These are phyloP conservation scores for Podaxis sp. DNA, from an alignment of 768 basidiomycete genomes.

Conservation along the genomic window DNA sequence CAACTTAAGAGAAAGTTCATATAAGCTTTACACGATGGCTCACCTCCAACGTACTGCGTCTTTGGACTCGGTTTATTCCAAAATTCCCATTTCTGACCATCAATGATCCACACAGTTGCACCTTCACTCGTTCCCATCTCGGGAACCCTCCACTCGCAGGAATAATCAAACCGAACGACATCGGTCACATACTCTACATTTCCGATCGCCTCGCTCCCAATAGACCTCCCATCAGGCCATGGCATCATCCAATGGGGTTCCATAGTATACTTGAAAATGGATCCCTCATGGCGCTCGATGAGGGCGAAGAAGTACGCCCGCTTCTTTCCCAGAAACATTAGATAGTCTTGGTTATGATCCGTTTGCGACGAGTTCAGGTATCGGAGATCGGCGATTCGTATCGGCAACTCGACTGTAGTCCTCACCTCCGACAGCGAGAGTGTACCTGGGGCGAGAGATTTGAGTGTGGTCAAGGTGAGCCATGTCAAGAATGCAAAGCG, in stretches of 20 bases:
- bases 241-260: background rate
- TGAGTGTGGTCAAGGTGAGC: background rate
- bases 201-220: background rate
- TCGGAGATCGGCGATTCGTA: background rate
- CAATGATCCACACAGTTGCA: background rate
- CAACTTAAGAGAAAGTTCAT: background rate
- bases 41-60: background rate
- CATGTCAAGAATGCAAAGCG: background rate
- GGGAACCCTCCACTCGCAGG: background rate
- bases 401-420: background rate
- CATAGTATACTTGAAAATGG: background rate
- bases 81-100: background rate
- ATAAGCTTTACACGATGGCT: background rate
- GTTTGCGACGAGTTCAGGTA: background rate
- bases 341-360: background rate
- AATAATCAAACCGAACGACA: background rate
- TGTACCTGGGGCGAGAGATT: background rate
- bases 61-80: background rate
- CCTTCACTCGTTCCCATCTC: background rate
- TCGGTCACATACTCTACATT: background rate
- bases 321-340: background rate
- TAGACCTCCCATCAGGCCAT: background rate
- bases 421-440: background rate
- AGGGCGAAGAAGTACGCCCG: background rate
- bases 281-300: background rate